Percentiles rank a stretch among this genome's conserved stretches.
Conservation (phyloP, 164 flowering plant species). For the Umbellularia californica region DNA sequence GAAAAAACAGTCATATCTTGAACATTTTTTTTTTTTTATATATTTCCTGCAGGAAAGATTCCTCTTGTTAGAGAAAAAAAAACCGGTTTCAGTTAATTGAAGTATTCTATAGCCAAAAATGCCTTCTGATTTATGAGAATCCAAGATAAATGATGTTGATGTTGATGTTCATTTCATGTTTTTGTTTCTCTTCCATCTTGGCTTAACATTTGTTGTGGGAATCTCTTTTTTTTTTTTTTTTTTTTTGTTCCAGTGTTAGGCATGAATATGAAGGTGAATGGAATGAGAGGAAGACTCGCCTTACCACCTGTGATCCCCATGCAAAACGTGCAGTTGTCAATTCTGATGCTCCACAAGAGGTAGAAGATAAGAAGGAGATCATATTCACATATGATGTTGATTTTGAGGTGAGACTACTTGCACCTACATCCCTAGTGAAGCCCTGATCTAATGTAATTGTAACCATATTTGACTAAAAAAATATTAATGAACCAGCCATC, state of each 20-base stretch:
- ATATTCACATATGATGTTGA: conserved; percentile 93
- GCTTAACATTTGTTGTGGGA: neutral
- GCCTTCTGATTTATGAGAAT: neutral
- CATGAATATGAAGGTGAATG: conserved; percentile 84
- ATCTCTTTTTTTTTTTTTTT: neutral
- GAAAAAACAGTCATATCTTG: neutral
- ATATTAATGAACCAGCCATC: too few species aligned
- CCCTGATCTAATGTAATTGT: neutral
- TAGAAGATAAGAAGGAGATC: conserved; percentile 69
- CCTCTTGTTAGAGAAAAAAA: neutral
- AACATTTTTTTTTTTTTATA: too few species aligned
- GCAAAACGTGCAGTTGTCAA: conserved; percentile 54
- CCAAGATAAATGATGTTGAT: neutral
- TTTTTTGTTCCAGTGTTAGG: conserved; percentile 49
- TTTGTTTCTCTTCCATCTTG: neutral
- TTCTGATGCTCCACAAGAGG: conserved; percentile 83
- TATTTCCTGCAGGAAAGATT: neutral
- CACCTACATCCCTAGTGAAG: neutral
- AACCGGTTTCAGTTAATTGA: neutral
- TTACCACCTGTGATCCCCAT: conserved; percentile 86
- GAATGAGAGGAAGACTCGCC: conserved; percentile 55
- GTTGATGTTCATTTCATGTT: too few species aligned
- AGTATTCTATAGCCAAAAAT: neutral
- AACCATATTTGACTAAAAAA: neutral
- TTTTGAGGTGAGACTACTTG: conserved; percentile 46